A percentile compares a stretch with the other conserved stretches of the same genome.
phyloP scores from a whole-genome alignment of 805 yeast species.

The Yamadazyma philogaea region DNA sequence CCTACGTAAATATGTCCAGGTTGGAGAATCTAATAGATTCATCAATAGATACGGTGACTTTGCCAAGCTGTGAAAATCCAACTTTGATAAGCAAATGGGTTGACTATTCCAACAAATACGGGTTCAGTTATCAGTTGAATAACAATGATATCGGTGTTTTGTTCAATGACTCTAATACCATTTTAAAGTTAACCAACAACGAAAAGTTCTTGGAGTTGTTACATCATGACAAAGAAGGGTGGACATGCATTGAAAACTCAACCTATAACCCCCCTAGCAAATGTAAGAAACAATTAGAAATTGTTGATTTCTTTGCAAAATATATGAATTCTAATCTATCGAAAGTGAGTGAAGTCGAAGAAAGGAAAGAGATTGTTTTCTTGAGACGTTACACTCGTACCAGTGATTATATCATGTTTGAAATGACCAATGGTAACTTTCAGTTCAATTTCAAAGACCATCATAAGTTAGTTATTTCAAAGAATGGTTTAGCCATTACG shows the following conservation, averaged over 20 bases:
- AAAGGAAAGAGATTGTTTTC: constrained; percentile 65
- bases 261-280: constrained; percentile 42
- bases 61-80: constrained; percentile 53
- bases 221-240: constrained; percentile 42
- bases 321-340: constrained; percentile 91
- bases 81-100: constrained; percentile 93
- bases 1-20: constrained; percentile 39
- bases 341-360: constrained; percentile 66
- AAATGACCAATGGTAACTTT: constrained; percentile 84
- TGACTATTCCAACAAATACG: constrained; percentile 93
- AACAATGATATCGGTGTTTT: constrained; percentile 88
- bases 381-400: constrained; percentile 81
- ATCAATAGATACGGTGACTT: constrained; percentile 31
- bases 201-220: constrained; percentile 63
- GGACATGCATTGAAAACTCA: constrained; percentile 47
- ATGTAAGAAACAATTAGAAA: constrained; percentile 70
- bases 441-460: constrained; percentile 97
- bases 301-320: constrained; percentile 82
- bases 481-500: constrained; percentile 71
- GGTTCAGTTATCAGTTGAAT: constrained; percentile 88
- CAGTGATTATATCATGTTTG: constrained; percentile 82
- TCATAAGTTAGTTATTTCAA: constrained; percentile 78
- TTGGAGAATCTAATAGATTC: constrained; percentile 38
- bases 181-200: constrained; percentile 65
- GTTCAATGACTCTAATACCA: constrained; percentile 80